Percentiles rank a stretch among this genome's conserved stretches.
Evolutionary conservation across 768 basidiomycete species (phyloP).

Genomic region (Amanita muscaria): DNA sequence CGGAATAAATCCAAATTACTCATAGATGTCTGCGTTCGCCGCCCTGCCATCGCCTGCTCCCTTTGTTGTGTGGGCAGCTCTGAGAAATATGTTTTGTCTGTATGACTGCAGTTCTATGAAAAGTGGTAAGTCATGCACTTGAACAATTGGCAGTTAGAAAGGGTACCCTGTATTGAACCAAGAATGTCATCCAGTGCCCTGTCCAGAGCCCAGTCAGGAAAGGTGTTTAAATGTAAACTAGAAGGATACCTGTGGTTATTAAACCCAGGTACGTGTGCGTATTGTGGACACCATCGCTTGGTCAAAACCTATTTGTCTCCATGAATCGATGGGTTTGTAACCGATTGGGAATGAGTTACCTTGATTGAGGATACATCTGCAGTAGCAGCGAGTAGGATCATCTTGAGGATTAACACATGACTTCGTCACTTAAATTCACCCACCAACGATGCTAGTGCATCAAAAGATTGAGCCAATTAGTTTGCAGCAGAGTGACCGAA

Average conservation of each 20-base stretch:
- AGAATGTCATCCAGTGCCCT: conserved; percentile 82
- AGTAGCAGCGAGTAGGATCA: too few relatives aligned
- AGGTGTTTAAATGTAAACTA: neutral
- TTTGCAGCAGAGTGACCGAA: neutral
- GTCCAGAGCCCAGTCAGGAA: conserved; percentile 2
- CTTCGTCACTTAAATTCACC: too few relatives aligned
- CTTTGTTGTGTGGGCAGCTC: neutral
- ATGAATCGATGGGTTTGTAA: neutral
- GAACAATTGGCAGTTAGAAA: too few relatives aligned
- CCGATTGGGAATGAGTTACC: conserved; percentile 25
- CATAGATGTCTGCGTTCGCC: neutral
- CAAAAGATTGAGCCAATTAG: neutral
- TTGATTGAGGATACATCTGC: conserved; percentile 82
- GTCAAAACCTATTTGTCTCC: conserved; percentile 51
- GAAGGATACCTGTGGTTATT: conserved; percentile 48
- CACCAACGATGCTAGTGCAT: conserved; percentile 55
- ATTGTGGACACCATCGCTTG: conserved; percentile 60
- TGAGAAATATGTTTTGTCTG: conserved; percentile 3
- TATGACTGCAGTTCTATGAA: conserved; percentile 3
- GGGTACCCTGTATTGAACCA: conserved; percentile 60
- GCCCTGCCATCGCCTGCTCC: neutral
- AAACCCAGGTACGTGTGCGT: conserved; percentile 25
- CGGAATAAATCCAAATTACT: too few relatives aligned
- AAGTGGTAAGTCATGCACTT: neutral
- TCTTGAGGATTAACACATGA: too few relatives aligned